phyloP scores from a whole-genome alignment of 306 rosid genomes.

The Quercus gilva region DNA sequence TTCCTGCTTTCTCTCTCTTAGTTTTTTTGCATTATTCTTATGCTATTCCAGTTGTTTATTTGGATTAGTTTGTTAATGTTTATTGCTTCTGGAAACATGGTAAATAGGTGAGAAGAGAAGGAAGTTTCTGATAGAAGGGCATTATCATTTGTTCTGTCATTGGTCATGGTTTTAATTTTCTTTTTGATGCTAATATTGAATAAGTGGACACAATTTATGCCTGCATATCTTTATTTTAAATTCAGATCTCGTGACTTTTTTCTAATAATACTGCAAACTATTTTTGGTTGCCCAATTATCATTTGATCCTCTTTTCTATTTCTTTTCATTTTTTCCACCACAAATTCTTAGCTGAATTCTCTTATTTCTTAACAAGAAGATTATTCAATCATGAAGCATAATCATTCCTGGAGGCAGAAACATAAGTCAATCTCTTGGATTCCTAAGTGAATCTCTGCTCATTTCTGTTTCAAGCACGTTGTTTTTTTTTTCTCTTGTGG shows the following conservation, averaged over 20 bases:
- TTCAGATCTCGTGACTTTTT: neutral
- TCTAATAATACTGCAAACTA: neutral
- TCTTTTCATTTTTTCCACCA: no score
- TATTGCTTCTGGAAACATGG: slow-evolving; percentile 34
- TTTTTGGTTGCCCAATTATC: neutral
- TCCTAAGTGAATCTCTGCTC: neutral
- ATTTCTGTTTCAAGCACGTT: neutral
- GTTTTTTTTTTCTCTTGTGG: neutral
- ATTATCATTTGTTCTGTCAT: slow-evolving; percentile 85
- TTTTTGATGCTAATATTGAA: slow-evolving; percentile 9
- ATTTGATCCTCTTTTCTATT: no score
- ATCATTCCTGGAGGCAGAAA: neutral
- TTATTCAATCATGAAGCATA: neutral
- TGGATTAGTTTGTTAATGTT: slow-evolving; percentile 27
- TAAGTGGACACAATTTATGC: neutral
- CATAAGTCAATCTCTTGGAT: neutral
- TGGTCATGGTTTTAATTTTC: slow-evolving; percentile 67
- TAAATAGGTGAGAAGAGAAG: slow-evolving; percentile 79
- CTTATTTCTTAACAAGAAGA: neutral
- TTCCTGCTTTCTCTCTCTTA: neutral
- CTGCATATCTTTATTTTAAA: neutral
- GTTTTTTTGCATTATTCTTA: neutral
- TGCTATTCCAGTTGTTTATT: neutral
- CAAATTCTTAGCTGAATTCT: neutral
- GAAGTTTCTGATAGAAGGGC: slow-evolving; percentile 90